A percentile compares a stretch with the other conserved stretches of the same genome.
These are phyloP conservation scores for Peterozyma xylosa DNA, from an alignment of 805 yeast species.

Conservation along the genomic window DNA sequence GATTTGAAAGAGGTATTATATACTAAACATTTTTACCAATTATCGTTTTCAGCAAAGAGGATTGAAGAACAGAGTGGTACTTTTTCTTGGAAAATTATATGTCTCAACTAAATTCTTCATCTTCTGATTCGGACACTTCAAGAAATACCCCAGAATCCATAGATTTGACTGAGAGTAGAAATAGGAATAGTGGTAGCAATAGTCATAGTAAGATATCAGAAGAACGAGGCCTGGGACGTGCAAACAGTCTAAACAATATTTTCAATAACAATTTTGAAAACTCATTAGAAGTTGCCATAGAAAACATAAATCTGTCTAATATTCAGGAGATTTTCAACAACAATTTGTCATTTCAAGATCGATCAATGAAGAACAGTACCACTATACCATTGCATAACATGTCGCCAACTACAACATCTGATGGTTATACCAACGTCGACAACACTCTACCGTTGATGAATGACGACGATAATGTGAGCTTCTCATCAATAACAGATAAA, in stretches of 20 bases:
- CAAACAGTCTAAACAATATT: slow-evolving; percentile 29
- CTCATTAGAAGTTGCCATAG: slow-evolving; percentile 60
- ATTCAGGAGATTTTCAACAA: slow-evolving; percentile 20
- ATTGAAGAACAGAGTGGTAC: no score
- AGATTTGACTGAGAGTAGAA: background rate
- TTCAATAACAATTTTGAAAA: slow-evolving; percentile 59
- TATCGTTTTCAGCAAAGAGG: no score
- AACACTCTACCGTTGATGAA: slow-evolving; percentile 19
- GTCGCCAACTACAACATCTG: slow-evolving; percentile 11
- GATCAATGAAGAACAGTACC: slow-evolving; percentile 17
- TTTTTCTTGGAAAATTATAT: no score
- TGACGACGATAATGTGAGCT: slow-evolving; percentile 6
- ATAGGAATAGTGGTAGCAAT: background rate
- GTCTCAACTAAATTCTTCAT: no score
- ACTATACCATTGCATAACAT: slow-evolving; percentile 21
- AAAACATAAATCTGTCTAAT: slow-evolving; percentile 30
- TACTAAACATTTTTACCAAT: no score
- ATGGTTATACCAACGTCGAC: slow-evolving; percentile 9
- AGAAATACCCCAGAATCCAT: no score
- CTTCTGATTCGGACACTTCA: no score
- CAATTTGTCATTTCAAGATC: slow-evolving; percentile 20
- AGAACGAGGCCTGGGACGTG: slow-evolving; percentile 4
- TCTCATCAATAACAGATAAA: slow-evolving; percentile 1
- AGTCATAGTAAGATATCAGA: background rate
- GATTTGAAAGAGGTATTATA: no score